phyloP scores from a whole-genome alignment of 345 rosid species.

The Microcos paniculata region DNA sequence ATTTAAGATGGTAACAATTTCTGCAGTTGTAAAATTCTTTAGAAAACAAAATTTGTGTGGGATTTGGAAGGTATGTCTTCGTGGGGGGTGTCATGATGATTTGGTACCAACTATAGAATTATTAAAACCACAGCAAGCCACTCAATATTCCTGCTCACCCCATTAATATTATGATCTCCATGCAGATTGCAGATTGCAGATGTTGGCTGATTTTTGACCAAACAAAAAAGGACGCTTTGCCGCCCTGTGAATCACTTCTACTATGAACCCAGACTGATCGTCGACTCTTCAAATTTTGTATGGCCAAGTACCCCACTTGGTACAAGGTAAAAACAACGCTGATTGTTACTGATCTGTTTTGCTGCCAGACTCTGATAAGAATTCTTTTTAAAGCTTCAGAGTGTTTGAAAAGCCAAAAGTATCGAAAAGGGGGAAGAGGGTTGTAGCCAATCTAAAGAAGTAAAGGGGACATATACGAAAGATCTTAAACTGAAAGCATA shows the following conservation, averaged over 20 bases:
- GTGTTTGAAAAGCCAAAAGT: not conserved
- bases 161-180: not conserved
- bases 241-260: not conserved
- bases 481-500: not conserved
- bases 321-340: not conserved
- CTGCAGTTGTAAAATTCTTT: not conserved
- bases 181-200: slow-evolving; percentile 12
- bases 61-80: not conserved
- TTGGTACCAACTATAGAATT: not conserved
- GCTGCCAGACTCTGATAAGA: not conserved
- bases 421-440: not conserved
- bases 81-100: slow-evolving; percentile 5
- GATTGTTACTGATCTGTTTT: not conserved
- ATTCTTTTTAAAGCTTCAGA: not conserved
- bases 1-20: not conserved
- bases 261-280: not conserved
- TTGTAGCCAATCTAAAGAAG: not conserved
- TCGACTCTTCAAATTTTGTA: not conserved
- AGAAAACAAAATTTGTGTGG: not conserved
- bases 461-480: not conserved
- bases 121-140: not conserved
- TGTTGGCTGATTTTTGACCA: not conserved
- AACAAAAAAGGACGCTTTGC: not conserved
- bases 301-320: not conserved
- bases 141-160: not conserved